Percentiles rank a stretch among this genome's conserved stretches.
phyloP scores from a whole-genome alignment of 2,329 filamentous ascomycete genomes.

The Trichoderma polysporum region DNA sequence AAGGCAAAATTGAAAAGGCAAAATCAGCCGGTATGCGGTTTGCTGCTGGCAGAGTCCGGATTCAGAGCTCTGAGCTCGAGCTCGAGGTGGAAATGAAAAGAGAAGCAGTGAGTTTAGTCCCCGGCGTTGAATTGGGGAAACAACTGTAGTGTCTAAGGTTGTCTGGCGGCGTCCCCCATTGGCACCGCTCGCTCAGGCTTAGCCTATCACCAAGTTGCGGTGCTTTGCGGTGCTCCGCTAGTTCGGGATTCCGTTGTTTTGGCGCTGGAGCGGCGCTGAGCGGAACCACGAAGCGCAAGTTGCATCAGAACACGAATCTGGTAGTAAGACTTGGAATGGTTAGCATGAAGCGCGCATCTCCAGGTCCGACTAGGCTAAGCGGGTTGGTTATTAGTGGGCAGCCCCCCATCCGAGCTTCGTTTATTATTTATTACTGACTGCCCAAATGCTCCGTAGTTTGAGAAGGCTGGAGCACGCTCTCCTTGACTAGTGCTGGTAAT shows the following conservation, averaged over 20 bases:
- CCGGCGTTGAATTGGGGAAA: neutral
- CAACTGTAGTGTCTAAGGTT: neutral
- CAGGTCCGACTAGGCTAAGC: no score
- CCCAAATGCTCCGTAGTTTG: no score
- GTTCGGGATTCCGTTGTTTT: slow-evolving; percentile 3
- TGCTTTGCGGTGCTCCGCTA: neutral
- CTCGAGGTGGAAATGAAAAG: neutral
- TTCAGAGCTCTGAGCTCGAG: no score
- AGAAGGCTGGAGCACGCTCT: no score
- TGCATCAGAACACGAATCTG: no score
- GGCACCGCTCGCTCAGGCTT: neutral
- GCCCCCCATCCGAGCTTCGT: no score
- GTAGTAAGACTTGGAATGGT: no score
- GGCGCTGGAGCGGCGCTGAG: neutral
- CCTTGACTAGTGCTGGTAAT: no score
- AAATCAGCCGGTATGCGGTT: neutral
- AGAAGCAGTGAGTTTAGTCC: neutral
- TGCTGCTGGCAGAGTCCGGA: no score
- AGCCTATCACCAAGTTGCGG: neutral
- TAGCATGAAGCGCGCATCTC: no score
- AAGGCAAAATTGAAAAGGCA: neutral
- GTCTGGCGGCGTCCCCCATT: neutral
- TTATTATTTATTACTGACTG: no score
- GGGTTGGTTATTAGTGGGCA: no score
- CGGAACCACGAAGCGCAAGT: neutral